Conservation (phyloP, 2,329 filamentous ascomycete species). For the Peltaster fructicola region DNA sequence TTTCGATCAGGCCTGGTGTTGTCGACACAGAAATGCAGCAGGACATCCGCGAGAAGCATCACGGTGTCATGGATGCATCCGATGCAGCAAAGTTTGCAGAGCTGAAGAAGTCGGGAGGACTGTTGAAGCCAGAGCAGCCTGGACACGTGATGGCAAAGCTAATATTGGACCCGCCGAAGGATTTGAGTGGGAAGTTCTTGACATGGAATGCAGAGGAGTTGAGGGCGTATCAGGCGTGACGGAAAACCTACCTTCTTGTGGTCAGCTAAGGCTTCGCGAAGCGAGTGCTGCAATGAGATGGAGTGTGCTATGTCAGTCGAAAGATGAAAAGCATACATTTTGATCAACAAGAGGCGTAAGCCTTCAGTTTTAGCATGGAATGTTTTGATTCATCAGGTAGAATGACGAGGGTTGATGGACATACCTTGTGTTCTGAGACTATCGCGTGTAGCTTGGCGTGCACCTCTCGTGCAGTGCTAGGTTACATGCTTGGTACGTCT, state of each 20-base stretch:
- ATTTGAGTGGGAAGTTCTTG: constrained; percentile 61
- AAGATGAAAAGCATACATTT: constrained; percentile 69
- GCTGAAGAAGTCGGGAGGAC: constrained; percentile 49
- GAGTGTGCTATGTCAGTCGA: constrained; percentile 42
- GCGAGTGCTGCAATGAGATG: constrained; percentile 4
- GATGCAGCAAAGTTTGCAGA: constrained; percentile 48
- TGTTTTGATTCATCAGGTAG: constrained; percentile 49
- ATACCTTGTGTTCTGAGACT: no score
- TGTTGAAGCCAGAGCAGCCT: constrained; percentile 69
- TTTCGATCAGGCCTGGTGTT: constrained; percentile 61
- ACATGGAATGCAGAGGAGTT: constrained; percentile 31
- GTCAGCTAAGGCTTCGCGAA: constrained; percentile 36
- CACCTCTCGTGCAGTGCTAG: no score
- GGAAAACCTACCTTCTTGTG: neutral
- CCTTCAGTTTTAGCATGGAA: constrained; percentile 68
- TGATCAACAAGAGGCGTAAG: constrained; percentile 41
- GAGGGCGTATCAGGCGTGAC: constrained; percentile 15
- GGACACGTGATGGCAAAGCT: constrained; percentile 74
- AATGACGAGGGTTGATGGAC: no score
- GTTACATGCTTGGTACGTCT: no score
- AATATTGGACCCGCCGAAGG: constrained; percentile 43
- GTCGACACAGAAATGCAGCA: constrained; percentile 84
- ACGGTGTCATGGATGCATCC: constrained; percentile 38
- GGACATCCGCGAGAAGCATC: constrained; percentile 59
- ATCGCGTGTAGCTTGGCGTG: no score